These are phyloP conservation scores for Calonectria pauciramosa DNA, from an alignment of 2,329 filamentous ascomycete species.

Conservation along the genomic window DNA sequence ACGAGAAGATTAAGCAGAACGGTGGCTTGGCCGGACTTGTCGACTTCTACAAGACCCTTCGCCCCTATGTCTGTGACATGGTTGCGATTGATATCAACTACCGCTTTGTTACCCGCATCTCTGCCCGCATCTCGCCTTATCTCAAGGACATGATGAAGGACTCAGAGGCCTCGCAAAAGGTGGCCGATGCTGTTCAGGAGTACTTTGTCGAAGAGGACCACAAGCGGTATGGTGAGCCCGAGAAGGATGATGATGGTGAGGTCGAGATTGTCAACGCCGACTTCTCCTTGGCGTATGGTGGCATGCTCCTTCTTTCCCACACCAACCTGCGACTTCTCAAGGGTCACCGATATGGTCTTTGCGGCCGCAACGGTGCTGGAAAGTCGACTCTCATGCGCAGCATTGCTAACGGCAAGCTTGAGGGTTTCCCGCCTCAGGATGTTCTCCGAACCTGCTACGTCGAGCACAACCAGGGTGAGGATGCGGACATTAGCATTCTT, in stretches of 20 bases:
- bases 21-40: constrained; percentile 71
- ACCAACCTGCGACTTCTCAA: constrained; percentile 95
- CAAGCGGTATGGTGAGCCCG: constrained; percentile 86
- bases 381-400: constrained; percentile 99
- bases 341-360: constrained; percentile 96
- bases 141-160: constrained; percentile 78
- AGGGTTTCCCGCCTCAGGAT: constrained; percentile 95
- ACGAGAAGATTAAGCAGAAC: constrained; percentile 80
- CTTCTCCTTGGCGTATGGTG: constrained; percentile 97
- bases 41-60: constrained; percentile 76
- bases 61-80: constrained; percentile 84
- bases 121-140: constrained; percentile 79
- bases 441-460: constrained; percentile 97
- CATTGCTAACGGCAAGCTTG: constrained; percentile 94
- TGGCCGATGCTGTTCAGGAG: constrained; percentile 81
- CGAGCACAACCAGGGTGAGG: constrained; percentile 98
- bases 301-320: constrained; percentile 96
- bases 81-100: constrained; percentile 90
- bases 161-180: constrained; percentile 69
- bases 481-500: constrained; percentile 95
- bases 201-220: constrained; percentile 88
- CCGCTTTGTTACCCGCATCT: constrained; percentile 81
- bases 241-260: constrained; percentile 92
- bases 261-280: constrained; percentile 97
- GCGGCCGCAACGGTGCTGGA: constrained; percentile 95